These are phyloP conservation scores for Urochloa ruziziensis DNA, from an alignment of 176 grass and related monocot species.

Conservation along the genomic window DNA sequence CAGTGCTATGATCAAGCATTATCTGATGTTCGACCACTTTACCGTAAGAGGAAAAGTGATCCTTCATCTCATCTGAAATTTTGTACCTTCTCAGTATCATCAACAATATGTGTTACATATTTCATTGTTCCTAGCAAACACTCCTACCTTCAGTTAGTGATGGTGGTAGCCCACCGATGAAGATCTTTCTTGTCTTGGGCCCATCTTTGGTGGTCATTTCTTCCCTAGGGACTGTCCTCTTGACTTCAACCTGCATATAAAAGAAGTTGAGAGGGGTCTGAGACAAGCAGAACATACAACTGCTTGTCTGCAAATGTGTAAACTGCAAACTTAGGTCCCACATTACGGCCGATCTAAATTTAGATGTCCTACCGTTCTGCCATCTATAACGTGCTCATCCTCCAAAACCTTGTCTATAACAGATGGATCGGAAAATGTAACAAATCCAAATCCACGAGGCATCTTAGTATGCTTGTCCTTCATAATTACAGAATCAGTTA, in stretches of 20 bases:
- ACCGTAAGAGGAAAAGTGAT: constrained; percentile 84
- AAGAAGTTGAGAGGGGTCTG: constrained; percentile 17
- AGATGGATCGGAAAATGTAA: constrained; percentile 98
- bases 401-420: constrained; percentile 97
- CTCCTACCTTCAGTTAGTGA: constrained; percentile 82
- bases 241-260: constrained; percentile 82
- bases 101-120: neutral
- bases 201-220: constrained; percentile 76
- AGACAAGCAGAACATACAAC: constrained; percentile 10
- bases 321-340: constrained; percentile 34
- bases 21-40: constrained; percentile 88
- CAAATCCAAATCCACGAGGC: constrained; percentile 99
- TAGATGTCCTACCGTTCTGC: constrained; percentile 66
- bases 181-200: constrained; percentile 96
- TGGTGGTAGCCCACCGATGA: constrained; percentile 80
- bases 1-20: constrained; percentile 92
- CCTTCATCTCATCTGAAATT: constrained; percentile 93
- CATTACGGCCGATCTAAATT: constrained; percentile 48
- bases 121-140: neutral
- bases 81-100: constrained; percentile 19
- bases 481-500: constrained; percentile 99
- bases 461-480: constrained; percentile 96
- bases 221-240: constrained; percentile 92
- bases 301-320: neutral
- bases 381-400: constrained; percentile 96